A percentile compares a stretch with the other conserved stretches of the same genome.
phyloP scores from a whole-genome alignment of 2,329 filamentous ascomycete species.

The Exophiala lecanii-corni region DNA sequence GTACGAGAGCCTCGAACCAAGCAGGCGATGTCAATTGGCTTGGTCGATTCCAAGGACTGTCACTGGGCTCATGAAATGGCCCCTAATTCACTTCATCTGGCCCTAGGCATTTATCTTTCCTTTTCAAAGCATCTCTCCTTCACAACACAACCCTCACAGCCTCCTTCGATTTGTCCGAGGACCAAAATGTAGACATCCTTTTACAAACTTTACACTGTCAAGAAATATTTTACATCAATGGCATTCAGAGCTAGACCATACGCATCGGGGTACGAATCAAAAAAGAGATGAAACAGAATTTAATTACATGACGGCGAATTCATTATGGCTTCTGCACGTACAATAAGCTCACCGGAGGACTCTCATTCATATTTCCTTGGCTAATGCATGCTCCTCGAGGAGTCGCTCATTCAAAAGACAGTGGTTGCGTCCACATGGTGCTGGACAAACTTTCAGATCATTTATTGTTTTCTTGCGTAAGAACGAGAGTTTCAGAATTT shows the following conservation, averaged over 20 bases:
- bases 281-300: not conserved
- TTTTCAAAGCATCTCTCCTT: not conserved
- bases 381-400: too few relatives aligned
- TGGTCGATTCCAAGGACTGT: slow-evolving; percentile 57
- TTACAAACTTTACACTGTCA: not conserved
- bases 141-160: not conserved
- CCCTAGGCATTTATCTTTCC: not conserved
- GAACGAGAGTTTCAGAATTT: too few relatives aligned
- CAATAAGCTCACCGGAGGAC: too few relatives aligned
- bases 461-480: too few relatives aligned
- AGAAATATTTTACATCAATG: not conserved
- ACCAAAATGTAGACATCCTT: not conserved
- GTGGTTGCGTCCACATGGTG: too few relatives aligned
- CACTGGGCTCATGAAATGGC: slow-evolving; percentile 62
- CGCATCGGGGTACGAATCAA: not conserved
- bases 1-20: slow-evolving; percentile 32
- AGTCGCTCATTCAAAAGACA: too few relatives aligned
- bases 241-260: not conserved
- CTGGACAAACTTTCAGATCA: too few relatives aligned
- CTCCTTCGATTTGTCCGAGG: not conserved
- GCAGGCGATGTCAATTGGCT: slow-evolving; percentile 21
- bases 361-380: too few relatives aligned
- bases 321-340: too few relatives aligned
- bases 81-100: not conserved
- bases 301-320: not conserved